Evolutionary conservation across 2,329 filamentous ascomycete genomes (phyloP), one percentile per base, ranked within the genome.

Genomic region (Xylariales sp.): DNA sequence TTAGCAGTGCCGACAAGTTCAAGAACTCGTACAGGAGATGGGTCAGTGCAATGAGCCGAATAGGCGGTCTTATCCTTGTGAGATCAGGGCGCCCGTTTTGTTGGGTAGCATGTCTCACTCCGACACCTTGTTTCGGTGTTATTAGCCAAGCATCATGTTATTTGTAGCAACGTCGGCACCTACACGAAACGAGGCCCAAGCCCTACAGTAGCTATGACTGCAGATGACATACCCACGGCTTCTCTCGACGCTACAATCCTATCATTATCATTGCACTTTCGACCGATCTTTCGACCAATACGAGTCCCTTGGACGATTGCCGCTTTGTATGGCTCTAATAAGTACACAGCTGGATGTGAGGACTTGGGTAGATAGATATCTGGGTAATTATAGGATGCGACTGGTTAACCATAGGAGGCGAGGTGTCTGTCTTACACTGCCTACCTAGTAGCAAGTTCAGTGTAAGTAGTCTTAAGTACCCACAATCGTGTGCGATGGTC

Each of bases 71-170:
- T 12, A 55, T 64, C 65, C 49, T 53, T 18, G 62, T 58, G 34
- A 32, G 46, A 59, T 43, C 32, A 55, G 43, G 41, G 52, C 9
- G 45, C 36, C 39, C 39, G 8, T 69, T 45, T 58, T 18, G 43
- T 58, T 54, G 50, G 64, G 46, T 54, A 50, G 57, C 6, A 52
- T 69, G 69, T 69, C 66, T 69, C 64, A 69, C 39, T 50, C 46
- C 59, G 23, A 53, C 49, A 69, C 65, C 66, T 62, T 69, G 67
- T 73, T 74, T 75, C 71, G 74, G 73, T 71, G 61, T 66, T 73
- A 71, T 73, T 74, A 3, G 62, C 70, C 73, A 30, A 69, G 67
- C 71, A 72, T 68, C 43, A 70, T 71, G 62, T 57, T 68, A 68
- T 68, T 68, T 64, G 60, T 61, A 43, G 62, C 65, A 65, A 65